Conservation (phyloP, 2,329 filamentous ascomycete genomes). For the Hirsutella thompsonii region DNA sequence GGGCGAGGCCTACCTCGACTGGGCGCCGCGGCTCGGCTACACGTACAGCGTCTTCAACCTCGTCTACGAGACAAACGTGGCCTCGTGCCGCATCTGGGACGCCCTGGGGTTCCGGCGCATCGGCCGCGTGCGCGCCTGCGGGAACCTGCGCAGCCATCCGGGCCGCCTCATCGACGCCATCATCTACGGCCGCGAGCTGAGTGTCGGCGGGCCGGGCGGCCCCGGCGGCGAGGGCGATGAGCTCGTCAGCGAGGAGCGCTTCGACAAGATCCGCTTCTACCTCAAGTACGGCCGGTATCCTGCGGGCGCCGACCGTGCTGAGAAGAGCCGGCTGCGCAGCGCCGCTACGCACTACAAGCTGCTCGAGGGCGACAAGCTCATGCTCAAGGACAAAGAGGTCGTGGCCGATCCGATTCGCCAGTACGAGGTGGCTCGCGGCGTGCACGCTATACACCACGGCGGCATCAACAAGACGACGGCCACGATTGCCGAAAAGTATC, state of each 20-base stretch:
- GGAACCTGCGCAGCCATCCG: slow-evolving; percentile 56
- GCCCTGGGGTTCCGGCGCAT: slow-evolving; percentile 86
- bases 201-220: slow-evolving; percentile 55
- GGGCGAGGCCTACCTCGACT: slow-evolving; percentile 66
- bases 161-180: slow-evolving; percentile 61
- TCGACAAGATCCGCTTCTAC: slow-evolving; percentile 98
- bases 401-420: slow-evolving; percentile 81
- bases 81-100: slow-evolving; percentile 84
- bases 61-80: slow-evolving; percentile 87
- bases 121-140: slow-evolving; percentile 63
- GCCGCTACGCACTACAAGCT: slow-evolving; percentile 94
- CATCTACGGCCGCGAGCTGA: slow-evolving; percentile 59
- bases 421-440: slow-evolving; percentile 71
- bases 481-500: slow-evolving; percentile 82
- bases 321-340: slow-evolving; percentile 87
- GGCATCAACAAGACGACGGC: slow-evolving; percentile 98
- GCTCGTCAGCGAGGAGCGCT: slow-evolving; percentile 85
- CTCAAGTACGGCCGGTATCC: slow-evolving; percentile 91
- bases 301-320: slow-evolving; percentile 80
- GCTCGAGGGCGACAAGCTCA: slow-evolving; percentile 62
- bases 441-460: slow-evolving; percentile 67
- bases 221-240: slow-evolving; percentile 57
- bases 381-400: slow-evolving; percentile 97
- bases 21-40: slow-evolving; percentile 71
- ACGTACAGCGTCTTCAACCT: slow-evolving; percentile 90